Conservation (phyloP, 345 rosid genomes). For the Isatis tinctoria region DNA sequence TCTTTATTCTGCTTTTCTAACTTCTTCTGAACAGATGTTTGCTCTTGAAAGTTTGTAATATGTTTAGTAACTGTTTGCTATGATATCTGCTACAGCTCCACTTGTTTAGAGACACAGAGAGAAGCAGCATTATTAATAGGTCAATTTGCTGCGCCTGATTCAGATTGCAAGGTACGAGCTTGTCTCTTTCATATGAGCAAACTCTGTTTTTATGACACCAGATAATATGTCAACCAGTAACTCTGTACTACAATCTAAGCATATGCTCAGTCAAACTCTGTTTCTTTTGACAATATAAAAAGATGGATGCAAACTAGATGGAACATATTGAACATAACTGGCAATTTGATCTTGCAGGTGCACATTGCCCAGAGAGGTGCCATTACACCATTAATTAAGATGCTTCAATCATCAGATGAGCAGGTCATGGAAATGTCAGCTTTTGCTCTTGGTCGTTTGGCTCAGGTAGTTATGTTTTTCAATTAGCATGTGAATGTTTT, state of each 20-base stretch:
- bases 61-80: slow-evolving; percentile 2
- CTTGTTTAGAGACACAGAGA: slow-evolving; percentile 65
- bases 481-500: background rate
- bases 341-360: slow-evolving; percentile 44
- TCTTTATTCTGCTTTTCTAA: background rate
- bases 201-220: too few species aligned
- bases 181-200: background rate
- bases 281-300: background rate
- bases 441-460: slow-evolving; percentile 79
- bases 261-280: background rate
- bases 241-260: background rate
- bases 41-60: background rate
- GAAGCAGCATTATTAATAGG: slow-evolving; percentile 79
- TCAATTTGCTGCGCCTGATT: slow-evolving; percentile 79
- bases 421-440: slow-evolving; percentile 77
- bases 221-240: too few species aligned
- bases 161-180: slow-evolving; percentile 64
- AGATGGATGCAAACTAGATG: background rate
- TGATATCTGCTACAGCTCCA: slow-evolving; percentile 45
- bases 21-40: background rate
- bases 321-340: background rate
- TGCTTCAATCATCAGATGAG: slow-evolving; percentile 62
- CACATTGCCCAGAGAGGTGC: slow-evolving; percentile 84
- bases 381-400: slow-evolving; percentile 55
- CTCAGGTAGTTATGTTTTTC: slow-evolving; percentile 49